Base-by-base conservation (phyloP, 2,329 filamentous ascomycete species). In the Talaromyces sp. region DNA sequence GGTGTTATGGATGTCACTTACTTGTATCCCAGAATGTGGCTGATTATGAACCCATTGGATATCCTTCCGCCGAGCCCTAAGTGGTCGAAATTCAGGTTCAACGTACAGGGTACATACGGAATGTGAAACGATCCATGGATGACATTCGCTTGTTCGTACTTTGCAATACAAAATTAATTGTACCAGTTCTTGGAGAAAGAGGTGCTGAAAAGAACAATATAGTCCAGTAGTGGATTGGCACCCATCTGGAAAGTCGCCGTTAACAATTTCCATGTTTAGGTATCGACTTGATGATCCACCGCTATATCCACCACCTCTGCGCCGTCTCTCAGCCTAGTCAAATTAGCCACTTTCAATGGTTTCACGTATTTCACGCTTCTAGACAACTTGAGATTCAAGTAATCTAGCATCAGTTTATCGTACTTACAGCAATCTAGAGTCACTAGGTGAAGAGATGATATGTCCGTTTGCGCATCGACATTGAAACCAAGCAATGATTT, bases 11-110 rank as follows among this genome's bases (percentile, higher is more conserved):
- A 36, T 28, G 40, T 48, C 40, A 37, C 41, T 46, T 17, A 39
- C 41, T 56, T 56, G 53, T 37, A 56, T 48, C 53, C 53, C 8
- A 56, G 53, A 56, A 56, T 56, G 53, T 56, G 53, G 53, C 53
- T 56, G 53, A 56, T 21, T n/a, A 17, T 31, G 41, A 56, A 48
- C 40, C 17, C 15, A 37, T 48, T 46, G 21, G 22, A 50, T 19
- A 46, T 37, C 11, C 28, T 40, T 33, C 43, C 41, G 43, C 10
- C 7, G 17, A 48, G 28, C 45, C 28, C 45, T 48, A 19, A 48
- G 9, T 48, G 28, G 45, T 25, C 45, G 10, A 33, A 21, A 28
- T 48, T n/a, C 9, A 48, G 8, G 45, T 48, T 10, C 10, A 46
- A 48, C 13, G 45, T 15, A 35, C 28, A 48, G 5, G 13, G 17